Conservation (phyloP, 495 filamentous ascomycete genomes). For the Barbatosphaeria neglecta region DNA sequence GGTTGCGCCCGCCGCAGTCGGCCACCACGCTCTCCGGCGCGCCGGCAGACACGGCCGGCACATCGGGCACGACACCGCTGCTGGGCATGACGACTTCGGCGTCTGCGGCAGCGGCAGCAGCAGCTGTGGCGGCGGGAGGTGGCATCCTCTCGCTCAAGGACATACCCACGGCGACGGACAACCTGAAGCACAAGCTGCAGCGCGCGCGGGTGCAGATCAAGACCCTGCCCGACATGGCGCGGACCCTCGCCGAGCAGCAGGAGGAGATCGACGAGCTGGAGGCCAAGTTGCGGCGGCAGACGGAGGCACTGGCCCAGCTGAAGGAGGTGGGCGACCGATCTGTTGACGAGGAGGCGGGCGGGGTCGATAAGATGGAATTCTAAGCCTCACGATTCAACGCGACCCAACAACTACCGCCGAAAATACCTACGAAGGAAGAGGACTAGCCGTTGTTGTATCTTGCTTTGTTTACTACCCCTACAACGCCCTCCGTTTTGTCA, state of each 20-base stretch:
- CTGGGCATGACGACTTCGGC: constrained; percentile 11
- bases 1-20: constrained; percentile 33
- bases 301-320: constrained; percentile 36
- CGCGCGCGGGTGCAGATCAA: constrained; percentile 59
- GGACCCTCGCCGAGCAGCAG: constrained; percentile 66
- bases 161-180: constrained; percentile 59
- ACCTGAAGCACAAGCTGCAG: constrained; percentile 68
- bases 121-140: constrained; percentile 4
- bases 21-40: constrained; percentile 2
- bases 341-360: constrained; percentile 15
- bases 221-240: constrained; percentile 60
- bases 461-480: too few species aligned
- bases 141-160: constrained; percentile 44
- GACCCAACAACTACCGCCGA: too few species aligned
- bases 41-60: constrained; percentile 16
- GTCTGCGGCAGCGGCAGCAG: constrained; percentile 1
- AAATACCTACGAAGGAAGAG: too few species aligned
- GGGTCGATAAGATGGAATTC: constrained; percentile 6
- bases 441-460: too few species aligned
- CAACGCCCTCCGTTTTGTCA: too few species aligned
- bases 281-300: constrained; percentile 48
- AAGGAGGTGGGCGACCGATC: constrained; percentile 29
- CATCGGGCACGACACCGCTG: constrained; percentile 19
- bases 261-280: constrained; percentile 68
- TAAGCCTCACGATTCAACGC: neutral